phyloP scores from a whole-genome alignment of 2,329 filamentous ascomycete species.

The Teratosphaeria pseudoeucalypti region DNA sequence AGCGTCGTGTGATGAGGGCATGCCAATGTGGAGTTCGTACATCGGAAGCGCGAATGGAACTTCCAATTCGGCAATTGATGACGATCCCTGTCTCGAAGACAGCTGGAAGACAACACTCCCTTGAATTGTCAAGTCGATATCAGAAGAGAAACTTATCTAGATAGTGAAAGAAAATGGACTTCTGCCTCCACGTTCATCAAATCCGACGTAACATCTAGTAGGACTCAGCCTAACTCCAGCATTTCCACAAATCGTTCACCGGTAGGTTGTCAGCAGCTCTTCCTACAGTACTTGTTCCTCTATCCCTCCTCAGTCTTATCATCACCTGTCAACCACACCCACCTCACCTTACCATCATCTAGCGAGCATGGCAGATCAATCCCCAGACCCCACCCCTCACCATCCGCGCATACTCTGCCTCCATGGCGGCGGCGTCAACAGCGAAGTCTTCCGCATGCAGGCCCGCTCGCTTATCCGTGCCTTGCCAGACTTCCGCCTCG shows the following conservation, averaged over 20 bases:
- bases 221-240: neutral
- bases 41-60: neutral
- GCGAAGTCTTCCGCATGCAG: conserved; percentile 58
- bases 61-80: neutral
- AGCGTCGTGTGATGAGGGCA: neutral
- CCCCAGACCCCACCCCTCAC: conserved; percentile 9
- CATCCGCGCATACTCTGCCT: conserved; percentile 63
- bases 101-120: neutral
- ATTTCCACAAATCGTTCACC: neutral
- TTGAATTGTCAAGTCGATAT: neutral
- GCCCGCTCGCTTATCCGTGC: conserved; percentile 45
- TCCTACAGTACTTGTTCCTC: neutral
- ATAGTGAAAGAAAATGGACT: neutral
- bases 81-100: neutral
- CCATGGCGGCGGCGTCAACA: conserved; percentile 69
- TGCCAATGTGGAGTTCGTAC: neutral
- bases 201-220: neutral
- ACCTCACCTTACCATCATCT: neutral
- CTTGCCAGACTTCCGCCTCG: conserved; percentile 56
- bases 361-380: neutral
- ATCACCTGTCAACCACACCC: neutral
- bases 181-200: neutral
- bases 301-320: neutral
- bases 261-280: neutral
- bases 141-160: neutral